Evolutionary conservation across 2,329 filamentous ascomycete species (phyloP), one percentile per base, ranked within the genome.

Genomic region (Phialophora chinensis): DNA sequence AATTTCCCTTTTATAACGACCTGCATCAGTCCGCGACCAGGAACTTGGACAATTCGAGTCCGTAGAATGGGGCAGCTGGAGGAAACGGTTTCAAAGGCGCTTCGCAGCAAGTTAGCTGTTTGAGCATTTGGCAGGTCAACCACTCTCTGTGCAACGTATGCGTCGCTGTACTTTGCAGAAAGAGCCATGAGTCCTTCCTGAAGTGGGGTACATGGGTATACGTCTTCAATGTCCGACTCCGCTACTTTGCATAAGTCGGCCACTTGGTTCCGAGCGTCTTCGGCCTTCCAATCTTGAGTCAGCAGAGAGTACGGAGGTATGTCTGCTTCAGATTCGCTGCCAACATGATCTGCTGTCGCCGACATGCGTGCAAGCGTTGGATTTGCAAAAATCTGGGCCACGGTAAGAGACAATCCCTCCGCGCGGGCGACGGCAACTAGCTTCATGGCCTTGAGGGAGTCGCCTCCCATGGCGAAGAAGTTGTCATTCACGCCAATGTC

Each of bases 321-420:
- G 8, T 11, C 31, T 33, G 31, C 31, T 33, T 33, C 31, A 2
- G 31, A 33, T 33, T 33, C 31, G 31, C 31, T 33, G 72, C 67
- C 54, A 6, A 35, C 33, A 38, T 33, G 33, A 25, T n/a, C 52
- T 14, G 57, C 58, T 6, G 60, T 69, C 31, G 60, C 72, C 1
- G 80, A 80, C 79, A 84, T 80, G 6, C 82, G 79, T 0, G 72
- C 68, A 2, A 84, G 72, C 11, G 79, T 74, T 1, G 82, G 81
- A 7, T 77, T 72, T 3, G 77, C 77, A 55, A 76, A 75, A 5
- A 76, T 72, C 53, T 74, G 69, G 7, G 69, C 67, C 17, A 75
- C 73, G 4, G 72, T 75, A 1, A 75, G 52, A 12, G 52, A 64
- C 17, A 74, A 23, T 1, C 64, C 63, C 44, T 70, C 52, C 14